Base-by-base conservation (phyloP, 768 basidiomycete species). In the Termitomyces sp. region DNA sequence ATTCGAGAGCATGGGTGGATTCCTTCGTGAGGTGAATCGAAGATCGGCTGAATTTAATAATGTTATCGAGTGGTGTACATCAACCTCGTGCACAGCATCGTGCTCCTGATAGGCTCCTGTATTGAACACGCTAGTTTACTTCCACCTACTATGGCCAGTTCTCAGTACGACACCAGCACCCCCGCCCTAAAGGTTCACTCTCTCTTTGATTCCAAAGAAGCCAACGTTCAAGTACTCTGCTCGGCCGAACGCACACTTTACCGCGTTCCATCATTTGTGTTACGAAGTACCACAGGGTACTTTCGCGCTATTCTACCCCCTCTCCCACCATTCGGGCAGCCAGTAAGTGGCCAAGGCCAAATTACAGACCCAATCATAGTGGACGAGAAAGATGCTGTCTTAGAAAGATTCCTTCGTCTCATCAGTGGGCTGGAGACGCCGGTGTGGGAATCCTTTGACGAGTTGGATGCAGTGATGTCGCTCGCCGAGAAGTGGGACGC, bases 401-500 rank as follows among this genome's bases (percentile, higher is more conserved):
- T 51, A 3, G 49, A 51, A n/a, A 37, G 49, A 18, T 26, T 51
- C 5, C 49, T 51, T 51, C 49, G 22, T 26, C 49, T 51, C 49
- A 51, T 51, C 18, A 26, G 49, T 51, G 49, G 49, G 18, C 65
- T 77, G 9, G 75, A 73, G 45, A 73, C 74, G 9, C 74, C 74
- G 13, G 60, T 62, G 24, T 79, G 77, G 73, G 65, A 72, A 34
- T 74, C 75, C 0, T 74, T 77, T 55, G 75, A 77, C 57, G 71
- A 78, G 54, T 58, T 76, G 18, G 74, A 76, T 47, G 65, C 65
- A n/a, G 71, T 75, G 4, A 65, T 78, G 1, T 57, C 70, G 14
- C 76, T 79, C 13, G 77, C 77, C 7, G 76, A 80, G 61, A 74
- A 74, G 57, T 81, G 79, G 74, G 76, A 80, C 39, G 70, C 79